Evolutionary conservation across 768 basidiomycete genomes (phyloP), one percentile per base, ranked within the genome.

Genomic region (Hygrophorus russula): DNA sequence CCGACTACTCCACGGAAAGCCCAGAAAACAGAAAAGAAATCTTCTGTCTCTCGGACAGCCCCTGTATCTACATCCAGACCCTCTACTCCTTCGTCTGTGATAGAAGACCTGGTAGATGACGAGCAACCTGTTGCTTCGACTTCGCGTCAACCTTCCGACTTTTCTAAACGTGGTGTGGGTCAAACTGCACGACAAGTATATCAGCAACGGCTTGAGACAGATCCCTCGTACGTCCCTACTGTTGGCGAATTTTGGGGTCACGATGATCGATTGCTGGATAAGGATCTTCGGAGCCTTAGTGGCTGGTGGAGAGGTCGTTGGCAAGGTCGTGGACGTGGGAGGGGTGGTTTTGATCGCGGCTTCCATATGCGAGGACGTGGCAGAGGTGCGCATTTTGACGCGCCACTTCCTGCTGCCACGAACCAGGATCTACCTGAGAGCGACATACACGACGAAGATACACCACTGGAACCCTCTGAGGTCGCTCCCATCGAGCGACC

Each of bases 171-270:
- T 12, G 63, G 65, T 15, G 52, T 67, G 2, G 74, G 74, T 3
- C 78, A 76, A 46, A 71, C 75, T 17, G 86, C 80, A 31, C 84
- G 91, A 38, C 87, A 91, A 58, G 84, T 79, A 14, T 94, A 96
- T 61, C 81, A 88, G 49, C 74, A 86, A 49, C 78, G 82, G 24
- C 68, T 94, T 18, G 81, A 88, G 45, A 68, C 63, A 9, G 92
- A 96, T 57, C 91, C 92, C 1, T 86, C 88, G 2, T 91, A 81
- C 58, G 84, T 89, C 20, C 92, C 92, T 17, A 83, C 80, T 18
- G 84, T 93, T 17, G 92, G 92, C 43, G 82, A 82, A 49, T 96
- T 96, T 56, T 96, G 89, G 90, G 81, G 86, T 4, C 92, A 96
- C 56, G 92, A 96, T 59, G 91, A 94, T 58, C 80, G 92, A 37